A percentile compares a stretch with the other conserved stretches of the same genome.
phyloP scores from a whole-genome alignment of 495 filamentous ascomycete genomes.

The Darksidea phi region DNA sequence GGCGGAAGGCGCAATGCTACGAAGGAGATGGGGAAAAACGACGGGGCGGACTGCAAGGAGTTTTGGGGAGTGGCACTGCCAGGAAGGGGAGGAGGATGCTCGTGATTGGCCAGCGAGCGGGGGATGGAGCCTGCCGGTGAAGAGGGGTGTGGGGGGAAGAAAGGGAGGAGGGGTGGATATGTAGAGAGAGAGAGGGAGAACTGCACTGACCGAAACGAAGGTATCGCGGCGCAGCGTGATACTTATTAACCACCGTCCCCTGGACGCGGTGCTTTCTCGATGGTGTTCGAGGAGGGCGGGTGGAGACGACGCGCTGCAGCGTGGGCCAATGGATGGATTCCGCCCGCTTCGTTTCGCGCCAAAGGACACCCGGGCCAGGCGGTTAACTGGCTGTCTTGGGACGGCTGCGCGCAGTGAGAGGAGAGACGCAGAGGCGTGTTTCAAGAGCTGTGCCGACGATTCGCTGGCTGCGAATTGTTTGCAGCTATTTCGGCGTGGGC shows the following conservation, averaged over 20 bases:
- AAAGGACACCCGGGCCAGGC: slow-evolving; percentile 24
- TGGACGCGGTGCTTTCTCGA: slow-evolving; percentile 14
- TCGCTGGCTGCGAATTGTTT: slow-evolving; percentile 23
- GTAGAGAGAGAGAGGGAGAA: slow-evolving; percentile 14
- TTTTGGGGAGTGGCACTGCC: slow-evolving; percentile 27
- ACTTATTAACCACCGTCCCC: slow-evolving; percentile 26
- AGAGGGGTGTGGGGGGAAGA: slow-evolving; percentile 4
- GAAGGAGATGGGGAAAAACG: slow-evolving; percentile 12
- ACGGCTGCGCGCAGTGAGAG: slow-evolving; percentile 9
- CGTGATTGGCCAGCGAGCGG: slow-evolving; percentile 9
- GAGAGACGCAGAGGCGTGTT: slow-evolving; percentile 26
- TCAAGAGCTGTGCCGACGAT: slow-evolving; percentile 27
- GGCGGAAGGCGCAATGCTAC: slow-evolving; percentile 27
- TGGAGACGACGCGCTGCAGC: slow-evolving; percentile 6
- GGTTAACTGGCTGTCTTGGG: slow-evolving; percentile 31
- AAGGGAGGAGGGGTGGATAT: slow-evolving; percentile 2
- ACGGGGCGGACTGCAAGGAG: slow-evolving; percentile 24
- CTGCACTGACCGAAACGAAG: slow-evolving; percentile 30
- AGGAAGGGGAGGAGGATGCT: slow-evolving; percentile 11
- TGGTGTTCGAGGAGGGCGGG: slow-evolving; percentile 10
- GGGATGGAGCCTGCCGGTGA: slow-evolving; percentile 14
- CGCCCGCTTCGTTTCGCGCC: slow-evolving; percentile 13
- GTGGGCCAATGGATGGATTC: slow-evolving; percentile 16
- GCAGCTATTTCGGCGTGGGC: slow-evolving; percentile 29
- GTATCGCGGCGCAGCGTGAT: slow-evolving; percentile 25